These are phyloP conservation scores for Monotropa hypopitys DNA, from an alignment of 179 eudicot species.

Conservation along the genomic window DNA sequence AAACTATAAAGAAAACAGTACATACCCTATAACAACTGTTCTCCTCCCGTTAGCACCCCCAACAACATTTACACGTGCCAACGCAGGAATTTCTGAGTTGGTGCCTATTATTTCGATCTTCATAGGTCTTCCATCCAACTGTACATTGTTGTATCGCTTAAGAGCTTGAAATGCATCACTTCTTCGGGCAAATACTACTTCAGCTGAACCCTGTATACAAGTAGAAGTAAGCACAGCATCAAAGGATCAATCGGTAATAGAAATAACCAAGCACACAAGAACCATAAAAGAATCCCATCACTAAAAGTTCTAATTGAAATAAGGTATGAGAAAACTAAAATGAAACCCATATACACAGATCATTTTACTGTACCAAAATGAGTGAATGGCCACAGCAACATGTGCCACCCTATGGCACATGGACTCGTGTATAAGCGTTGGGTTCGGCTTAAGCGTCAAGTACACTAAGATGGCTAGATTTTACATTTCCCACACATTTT, in stretches of 20 bases:
- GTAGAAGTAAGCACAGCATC: not conserved
- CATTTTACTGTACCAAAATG: not conserved
- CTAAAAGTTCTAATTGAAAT: not conserved
- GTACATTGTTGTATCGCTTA: conserved; percentile 80
- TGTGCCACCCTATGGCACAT: not conserved
- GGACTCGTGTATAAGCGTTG: not conserved
- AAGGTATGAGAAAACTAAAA: not conserved
- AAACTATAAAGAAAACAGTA: conserved; percentile 1
- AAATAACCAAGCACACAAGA: not conserved
- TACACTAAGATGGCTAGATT: too few relatives aligned
- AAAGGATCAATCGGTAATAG: not conserved
- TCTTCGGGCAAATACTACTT: conserved; percentile 63
- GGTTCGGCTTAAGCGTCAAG: too few relatives aligned
- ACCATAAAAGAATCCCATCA: not conserved
- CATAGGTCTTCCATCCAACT: conserved; percentile 83
- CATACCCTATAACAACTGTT: conserved; percentile 57
- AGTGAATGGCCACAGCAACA: not conserved
- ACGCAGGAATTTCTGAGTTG: conserved; percentile 36
- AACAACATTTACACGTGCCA: conserved; percentile 65
- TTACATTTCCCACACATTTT: too few relatives aligned
- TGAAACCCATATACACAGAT: not conserved
- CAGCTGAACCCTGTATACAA: conserved; percentile 68
- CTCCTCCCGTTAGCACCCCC: conserved; percentile 65
- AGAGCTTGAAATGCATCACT: conserved; percentile 83
- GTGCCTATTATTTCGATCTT: conserved; percentile 57